Conservation (phyloP, 2,329 filamentous ascomycete species). For the Chrysoporthe deuterocubensis region DNA sequence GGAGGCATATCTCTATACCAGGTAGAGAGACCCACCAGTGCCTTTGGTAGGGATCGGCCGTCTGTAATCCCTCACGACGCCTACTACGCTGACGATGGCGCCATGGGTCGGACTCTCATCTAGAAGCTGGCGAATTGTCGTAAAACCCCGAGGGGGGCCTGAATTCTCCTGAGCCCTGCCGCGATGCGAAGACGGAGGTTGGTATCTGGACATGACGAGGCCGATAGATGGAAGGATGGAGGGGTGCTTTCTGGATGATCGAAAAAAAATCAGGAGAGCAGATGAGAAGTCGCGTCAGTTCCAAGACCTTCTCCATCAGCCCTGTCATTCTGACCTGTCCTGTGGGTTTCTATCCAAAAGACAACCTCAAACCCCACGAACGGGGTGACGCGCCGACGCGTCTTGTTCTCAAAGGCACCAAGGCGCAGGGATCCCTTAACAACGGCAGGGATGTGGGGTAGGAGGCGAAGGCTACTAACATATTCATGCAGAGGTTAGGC, state of each 20-base stretch:
- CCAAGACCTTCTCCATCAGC: neutral
- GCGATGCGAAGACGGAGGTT: conserved; percentile 10
- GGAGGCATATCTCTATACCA: neutral
- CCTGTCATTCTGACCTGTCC: neutral
- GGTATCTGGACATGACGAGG: conserved; percentile 16
- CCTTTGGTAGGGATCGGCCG: conserved; percentile 55
- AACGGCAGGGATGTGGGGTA: neutral
- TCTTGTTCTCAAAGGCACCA: neutral
- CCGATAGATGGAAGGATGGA: no score
- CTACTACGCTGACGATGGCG: conserved; percentile 63
- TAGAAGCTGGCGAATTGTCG: conserved; percentile 47
- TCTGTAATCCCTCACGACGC: conserved; percentile 70
- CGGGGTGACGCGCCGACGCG: neutral
- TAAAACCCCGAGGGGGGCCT: conserved; percentile 46
- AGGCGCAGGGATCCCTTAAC: neutral
- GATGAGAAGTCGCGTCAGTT: neutral
- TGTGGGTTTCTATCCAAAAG: neutral
- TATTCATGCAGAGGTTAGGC: neutral
- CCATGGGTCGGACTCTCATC: conserved; percentile 39
- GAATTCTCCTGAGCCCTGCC: conserved; percentile 11
- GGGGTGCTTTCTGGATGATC: no score
- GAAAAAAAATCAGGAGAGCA: neutral
- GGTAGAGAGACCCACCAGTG: conserved; percentile 46
- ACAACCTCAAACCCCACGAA: neutral
- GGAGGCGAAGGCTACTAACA: neutral